phyloP scores from a whole-genome alignment of 805 yeast species.

The Kodamaea neixiangensis region DNA sequence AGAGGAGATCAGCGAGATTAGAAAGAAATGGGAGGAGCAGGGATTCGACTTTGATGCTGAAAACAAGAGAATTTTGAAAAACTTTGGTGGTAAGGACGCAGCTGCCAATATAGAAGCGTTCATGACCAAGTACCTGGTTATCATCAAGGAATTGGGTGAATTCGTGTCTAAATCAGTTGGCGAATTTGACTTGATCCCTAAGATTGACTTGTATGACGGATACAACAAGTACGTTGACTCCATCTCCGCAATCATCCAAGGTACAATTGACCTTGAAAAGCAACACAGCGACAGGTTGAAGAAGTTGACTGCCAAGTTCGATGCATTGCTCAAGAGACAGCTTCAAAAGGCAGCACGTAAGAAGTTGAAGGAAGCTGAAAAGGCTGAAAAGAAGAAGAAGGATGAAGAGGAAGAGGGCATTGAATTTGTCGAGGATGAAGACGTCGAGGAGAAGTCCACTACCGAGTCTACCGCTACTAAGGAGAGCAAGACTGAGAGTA shows the following conservation, averaged over 20 bases:
- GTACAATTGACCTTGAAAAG: conserved; percentile 29
- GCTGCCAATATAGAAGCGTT: conserved; percentile 28
- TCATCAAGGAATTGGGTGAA: conserved; percentile 29
- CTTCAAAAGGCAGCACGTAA: conserved; percentile 34
- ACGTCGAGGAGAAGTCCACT: conserved; percentile 7
- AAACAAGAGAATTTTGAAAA: conserved; percentile 43
- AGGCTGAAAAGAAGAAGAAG: conserved; percentile 22
- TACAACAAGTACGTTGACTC: conserved; percentile 28
- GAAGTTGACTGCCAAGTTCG: conserved; percentile 28
- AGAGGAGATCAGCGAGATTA: conserved; percentile 44
- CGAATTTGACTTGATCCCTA: conserved; percentile 25
- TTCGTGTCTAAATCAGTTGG: conserved; percentile 19
- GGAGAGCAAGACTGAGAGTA: conserved; percentile 10
- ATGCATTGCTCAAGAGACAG: conserved; percentile 32
- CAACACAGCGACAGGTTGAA: conserved; percentile 31
- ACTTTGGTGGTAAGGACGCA: conserved; percentile 15
- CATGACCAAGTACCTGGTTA: conserved; percentile 27
- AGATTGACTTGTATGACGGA: conserved; percentile 25
- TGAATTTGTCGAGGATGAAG: conserved; percentile 9
- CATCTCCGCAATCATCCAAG: conserved; percentile 31
- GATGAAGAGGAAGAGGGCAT: conserved; percentile 14
- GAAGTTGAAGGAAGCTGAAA: conserved; percentile 29
- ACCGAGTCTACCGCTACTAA: not conserved
- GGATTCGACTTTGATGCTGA: conserved; percentile 56
- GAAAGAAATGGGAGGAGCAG: conserved; percentile 43